These are phyloP conservation scores for Tuber magnatum DNA, from an alignment of 495 filamentous ascomycete genomes.

Conservation along the genomic window DNA sequence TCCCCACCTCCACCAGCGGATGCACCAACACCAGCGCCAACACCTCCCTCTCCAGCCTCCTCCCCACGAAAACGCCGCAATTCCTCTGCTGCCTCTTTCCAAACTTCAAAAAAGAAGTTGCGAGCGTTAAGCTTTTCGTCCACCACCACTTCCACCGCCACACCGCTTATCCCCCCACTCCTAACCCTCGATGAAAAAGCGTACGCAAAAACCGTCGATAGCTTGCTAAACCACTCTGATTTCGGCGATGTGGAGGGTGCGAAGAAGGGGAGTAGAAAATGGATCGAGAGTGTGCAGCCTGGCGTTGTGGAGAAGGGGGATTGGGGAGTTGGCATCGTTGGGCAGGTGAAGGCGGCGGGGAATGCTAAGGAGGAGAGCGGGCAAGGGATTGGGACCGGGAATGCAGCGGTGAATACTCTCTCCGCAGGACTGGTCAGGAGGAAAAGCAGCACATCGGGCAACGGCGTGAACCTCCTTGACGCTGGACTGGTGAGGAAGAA, in stretches of 20 bases:
- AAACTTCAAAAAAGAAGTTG: conserved; percentile 40
- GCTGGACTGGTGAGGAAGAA: conserved; percentile 37
- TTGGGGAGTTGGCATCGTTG: conserved; percentile 53
- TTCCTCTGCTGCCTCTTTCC: conserved; percentile 28
- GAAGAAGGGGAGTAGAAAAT: conserved; percentile 59
- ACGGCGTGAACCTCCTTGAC: conserved; percentile 29
- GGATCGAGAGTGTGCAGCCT: conserved; percentile 54
- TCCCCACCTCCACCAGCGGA: not conserved
- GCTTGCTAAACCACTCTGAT: conserved; percentile 71
- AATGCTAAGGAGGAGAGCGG: not conserved
- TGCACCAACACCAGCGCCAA: conserved; percentile 8
- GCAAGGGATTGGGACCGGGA: conserved; percentile 8
- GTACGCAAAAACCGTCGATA: conserved; percentile 69
- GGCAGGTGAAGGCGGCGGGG: conserved; percentile 40
- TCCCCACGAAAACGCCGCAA: conserved; percentile 32
- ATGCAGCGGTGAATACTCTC: conserved; percentile 36
- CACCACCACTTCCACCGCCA: conserved; percentile 25
- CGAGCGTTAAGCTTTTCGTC: conserved; percentile 33
- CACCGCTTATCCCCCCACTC: conserved; percentile 45
- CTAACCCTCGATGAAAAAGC: conserved; percentile 60
- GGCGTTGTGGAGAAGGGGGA: conserved; percentile 37
- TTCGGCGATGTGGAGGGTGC: conserved; percentile 69
- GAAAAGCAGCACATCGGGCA: conserved; percentile 42
- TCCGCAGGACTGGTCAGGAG: conserved; percentile 52
- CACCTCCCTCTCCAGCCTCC: conserved; percentile 8